These are phyloP conservation scores for Xerophyta viscosa DNA, from an alignment of 106 monocot genomes.

Conservation along the genomic window DNA sequence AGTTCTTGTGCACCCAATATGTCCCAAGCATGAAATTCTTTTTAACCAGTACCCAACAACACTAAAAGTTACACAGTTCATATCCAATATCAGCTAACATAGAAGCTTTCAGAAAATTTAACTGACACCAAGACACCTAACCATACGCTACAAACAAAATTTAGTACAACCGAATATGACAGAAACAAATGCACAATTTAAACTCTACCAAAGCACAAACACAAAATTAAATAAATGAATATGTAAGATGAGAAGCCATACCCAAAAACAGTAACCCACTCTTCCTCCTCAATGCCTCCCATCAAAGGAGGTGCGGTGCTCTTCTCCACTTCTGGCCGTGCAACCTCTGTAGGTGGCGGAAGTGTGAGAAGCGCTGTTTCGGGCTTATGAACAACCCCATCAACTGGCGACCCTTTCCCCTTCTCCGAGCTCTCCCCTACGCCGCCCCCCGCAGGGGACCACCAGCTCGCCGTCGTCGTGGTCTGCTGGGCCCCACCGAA, in stretches of 20 bases:
- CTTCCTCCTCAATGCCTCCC: neutral
- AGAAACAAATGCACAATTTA: no score
- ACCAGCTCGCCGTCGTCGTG: neutral
- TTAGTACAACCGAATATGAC: no score
- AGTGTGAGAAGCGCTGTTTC: neutral
- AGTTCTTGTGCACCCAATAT: no score
- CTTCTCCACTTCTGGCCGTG: neutral
- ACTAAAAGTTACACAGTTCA: no score
- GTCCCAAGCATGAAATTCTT: no score
- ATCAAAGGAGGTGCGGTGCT: neutral
- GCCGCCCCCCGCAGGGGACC: neutral
- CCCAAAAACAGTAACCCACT: neutral
- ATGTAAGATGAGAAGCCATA: neutral
- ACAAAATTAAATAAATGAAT: neutral
- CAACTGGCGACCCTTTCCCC: neutral
- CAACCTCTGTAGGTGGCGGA: neutral
- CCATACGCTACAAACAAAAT: no score
- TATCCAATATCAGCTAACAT: no score
- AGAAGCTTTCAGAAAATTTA: no score
- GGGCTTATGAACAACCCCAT: neutral
- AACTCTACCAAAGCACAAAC: no score
- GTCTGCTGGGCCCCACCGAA: neutral
- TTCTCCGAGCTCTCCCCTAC: neutral
- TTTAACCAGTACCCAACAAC: no score
- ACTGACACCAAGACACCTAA: no score